A percentile compares a stretch with the other conserved stretches of the same genome.
Evolutionary conservation across 176 grass and related monocot species (phyloP).

Genomic region (Calamus simplicifolius): DNA sequence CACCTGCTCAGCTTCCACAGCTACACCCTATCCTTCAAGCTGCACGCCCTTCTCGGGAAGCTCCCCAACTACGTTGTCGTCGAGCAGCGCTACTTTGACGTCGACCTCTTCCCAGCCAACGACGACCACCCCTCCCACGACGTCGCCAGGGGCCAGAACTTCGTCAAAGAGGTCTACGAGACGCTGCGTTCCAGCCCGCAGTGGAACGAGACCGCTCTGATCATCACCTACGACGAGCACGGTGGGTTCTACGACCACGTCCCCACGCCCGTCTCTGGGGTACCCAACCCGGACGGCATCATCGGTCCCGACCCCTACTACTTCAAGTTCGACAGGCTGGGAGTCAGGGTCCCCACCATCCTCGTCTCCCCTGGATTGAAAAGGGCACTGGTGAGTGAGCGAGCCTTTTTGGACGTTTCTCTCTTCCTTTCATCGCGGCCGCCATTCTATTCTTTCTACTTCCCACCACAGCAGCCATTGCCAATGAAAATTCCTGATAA

Average conservation of each 20-base stretch:
- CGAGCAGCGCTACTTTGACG: conserved; percentile 87
- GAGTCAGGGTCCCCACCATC: conserved; percentile 66
- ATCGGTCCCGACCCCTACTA: conserved; percentile 84
- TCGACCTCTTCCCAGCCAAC: conserved; percentile 62
- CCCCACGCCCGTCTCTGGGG: conserved; percentile 53
- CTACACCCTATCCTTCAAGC: conserved; percentile 81
- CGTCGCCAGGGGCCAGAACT: conserved; percentile 56
- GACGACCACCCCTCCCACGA: conserved; percentile 92
- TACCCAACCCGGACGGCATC: conserved; percentile 89
- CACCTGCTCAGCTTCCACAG: conserved; percentile 78
- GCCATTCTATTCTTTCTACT: too few relatives aligned
- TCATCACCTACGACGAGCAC: conserved; percentile 92
- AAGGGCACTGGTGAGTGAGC: conserved; percentile 45
- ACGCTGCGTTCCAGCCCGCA: conserved; percentile 74
- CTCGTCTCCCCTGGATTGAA: conserved; percentile 81
- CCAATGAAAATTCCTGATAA: too few relatives aligned
- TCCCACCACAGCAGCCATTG: too few relatives aligned
- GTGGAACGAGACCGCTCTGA: conserved; percentile 73
- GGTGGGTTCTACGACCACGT: conserved; percentile 97
- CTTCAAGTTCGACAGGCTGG: conserved; percentile 90
- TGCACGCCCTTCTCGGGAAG: conserved; percentile 46
- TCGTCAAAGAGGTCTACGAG: conserved; percentile 93
- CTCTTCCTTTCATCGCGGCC: too few relatives aligned
- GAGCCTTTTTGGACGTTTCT: too few relatives aligned
- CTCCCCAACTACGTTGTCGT: conserved; percentile 84